phyloP scores from a whole-genome alignment of 352 stramenopile genomes.

The Globisporangium emineosum region DNA sequence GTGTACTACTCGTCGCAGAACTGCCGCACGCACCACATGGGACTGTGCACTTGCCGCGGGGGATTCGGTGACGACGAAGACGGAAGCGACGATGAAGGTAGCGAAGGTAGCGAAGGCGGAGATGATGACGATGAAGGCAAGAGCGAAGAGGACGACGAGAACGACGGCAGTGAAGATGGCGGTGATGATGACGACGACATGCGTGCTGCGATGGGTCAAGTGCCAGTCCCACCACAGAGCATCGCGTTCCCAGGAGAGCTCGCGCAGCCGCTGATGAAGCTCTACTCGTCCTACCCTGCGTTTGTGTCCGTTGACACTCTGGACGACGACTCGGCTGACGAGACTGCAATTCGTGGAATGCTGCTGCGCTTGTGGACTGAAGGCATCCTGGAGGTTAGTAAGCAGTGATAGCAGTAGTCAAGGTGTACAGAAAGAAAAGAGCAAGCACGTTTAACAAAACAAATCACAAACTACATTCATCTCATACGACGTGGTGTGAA shows the following conservation, averaged over 20 bases:
- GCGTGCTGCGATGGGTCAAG: slow-evolving; percentile 28
- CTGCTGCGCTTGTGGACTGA: slow-evolving; percentile 80
- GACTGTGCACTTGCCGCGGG: slow-evolving; percentile 55
- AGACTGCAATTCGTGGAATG: slow-evolving; percentile 74
- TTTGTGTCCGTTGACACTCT: slow-evolving; percentile 40
- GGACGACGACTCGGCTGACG: slow-evolving; percentile 32
- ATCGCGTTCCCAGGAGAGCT: slow-evolving; percentile 67
- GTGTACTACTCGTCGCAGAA: slow-evolving; percentile 76
- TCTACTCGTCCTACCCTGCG: slow-evolving; percentile 51
- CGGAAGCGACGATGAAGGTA: slow-evolving; percentile 24
- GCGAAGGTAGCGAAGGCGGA: slow-evolving; percentile 16
- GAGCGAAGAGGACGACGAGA: slow-evolving; percentile 23
- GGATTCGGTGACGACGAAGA: slow-evolving; percentile 24
- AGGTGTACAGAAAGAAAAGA: slow-evolving; percentile 4
- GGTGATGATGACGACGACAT: slow-evolving; percentile 32
- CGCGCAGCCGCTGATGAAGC: slow-evolving; percentile 58
- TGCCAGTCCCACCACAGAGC: slow-evolving; percentile 44
- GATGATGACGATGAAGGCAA: slow-evolving; percentile 25
- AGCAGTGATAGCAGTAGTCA: slow-evolving; percentile 6
- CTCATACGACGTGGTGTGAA: slow-evolving; percentile 20
- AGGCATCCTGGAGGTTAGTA: slow-evolving; percentile 43
- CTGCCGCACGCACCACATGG: slow-evolving; percentile 84
- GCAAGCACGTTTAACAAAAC: slow-evolving; percentile 11
- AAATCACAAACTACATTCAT: slow-evolving; percentile 47
- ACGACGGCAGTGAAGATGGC: slow-evolving; percentile 28